phyloP scores from a whole-genome alignment of 257 asterid genomes.

The Solanum appendiculatum region DNA sequence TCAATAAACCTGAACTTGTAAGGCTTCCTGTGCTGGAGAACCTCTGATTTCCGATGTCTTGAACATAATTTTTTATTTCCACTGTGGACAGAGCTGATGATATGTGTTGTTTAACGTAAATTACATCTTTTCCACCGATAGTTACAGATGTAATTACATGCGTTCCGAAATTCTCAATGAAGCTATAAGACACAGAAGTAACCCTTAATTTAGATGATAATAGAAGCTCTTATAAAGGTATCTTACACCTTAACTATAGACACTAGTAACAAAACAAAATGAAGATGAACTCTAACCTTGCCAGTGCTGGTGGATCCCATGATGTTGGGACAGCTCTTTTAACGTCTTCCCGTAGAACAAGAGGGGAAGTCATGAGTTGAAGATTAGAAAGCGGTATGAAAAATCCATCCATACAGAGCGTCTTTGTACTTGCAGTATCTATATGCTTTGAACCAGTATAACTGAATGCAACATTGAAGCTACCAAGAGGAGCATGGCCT shows the following conservation, averaged over 20 bases:
- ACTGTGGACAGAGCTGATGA: conserved; percentile 52
- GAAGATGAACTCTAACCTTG: conserved; percentile 32
- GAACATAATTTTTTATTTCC: conserved; percentile 77
- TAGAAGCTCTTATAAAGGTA: not conserved
- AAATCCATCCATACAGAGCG: conserved; percentile 73
- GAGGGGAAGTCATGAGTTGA: conserved; percentile 40
- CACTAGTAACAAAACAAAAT: not conserved
- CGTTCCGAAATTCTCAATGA: conserved; percentile 83
- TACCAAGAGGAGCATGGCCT: conserved; percentile 62
- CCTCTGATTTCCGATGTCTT: conserved; percentile 82
- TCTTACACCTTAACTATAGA: not conserved
- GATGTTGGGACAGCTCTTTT: conserved; percentile 59
- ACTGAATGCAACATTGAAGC: conserved; percentile 72
- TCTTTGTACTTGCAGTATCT: conserved; percentile 66
- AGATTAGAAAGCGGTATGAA: conserved; percentile 72
- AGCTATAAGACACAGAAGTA: conserved; percentile 36
- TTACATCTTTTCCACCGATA: conserved; percentile 82
- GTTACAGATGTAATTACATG: conserved; percentile 73
- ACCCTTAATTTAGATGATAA: not conserved
- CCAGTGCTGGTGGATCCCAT: conserved; percentile 87
- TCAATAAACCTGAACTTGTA: conserved; percentile 67
- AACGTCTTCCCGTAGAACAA: conserved; percentile 48
- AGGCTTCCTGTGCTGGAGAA: conserved; percentile 57
- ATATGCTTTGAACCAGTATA: conserved; percentile 51
- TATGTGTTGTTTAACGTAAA: conserved; percentile 63